Evolutionary conservation across 805 yeast genomes (phyloP), one percentile per base, ranked within the genome.

Genomic region (Scheffersomyces stipitis): DNA sequence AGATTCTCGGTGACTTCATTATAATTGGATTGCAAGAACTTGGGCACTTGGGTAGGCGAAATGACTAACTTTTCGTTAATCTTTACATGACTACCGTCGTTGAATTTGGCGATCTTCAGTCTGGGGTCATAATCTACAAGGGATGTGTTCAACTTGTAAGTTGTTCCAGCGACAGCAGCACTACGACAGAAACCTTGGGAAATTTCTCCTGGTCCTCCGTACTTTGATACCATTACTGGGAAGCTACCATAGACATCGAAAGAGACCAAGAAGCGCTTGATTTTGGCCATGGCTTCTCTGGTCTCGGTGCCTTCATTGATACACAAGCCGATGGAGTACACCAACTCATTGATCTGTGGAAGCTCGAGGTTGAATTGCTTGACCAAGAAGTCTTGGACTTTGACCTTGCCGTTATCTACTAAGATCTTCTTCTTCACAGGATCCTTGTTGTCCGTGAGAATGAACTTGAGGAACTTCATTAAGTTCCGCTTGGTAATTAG

Each of bases 91-190:
- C 89, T 75, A 20, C 95, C 93, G 58, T 90, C 96, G 40, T 75
- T 69, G 46, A 86, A 80, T 27, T 69, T 67, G 5, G 95, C 96
- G 16, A 80, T 67, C 52, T 85, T 82, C 20, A 78, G 66, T 18
- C 59, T 64, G 24, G 83, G 78, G 57, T 91, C 91, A 62, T 69
- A 88, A 26, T 78, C 76, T 4, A 65, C 65, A 35, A 91, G 62
- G 27, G 72, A 66, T 12, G 93, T 83, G 54, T 83, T 80, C 38
- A 91, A 71, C 60, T 89, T 88, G 65, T 93, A 91, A 23, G 95
- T 87, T 37, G 97, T 84, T 37, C 98, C 98, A 14, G 93, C 98
- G 44, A 91, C 98, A 10, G 99, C 99, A 3, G 98, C 98, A 40
- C 95, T 85, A 51, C 99, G 76, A 65, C 97, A 91, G 62, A 93